Base-by-base conservation (phyloP, 1,139 yeast species). In the Chernovozyma aurita region DNA sequence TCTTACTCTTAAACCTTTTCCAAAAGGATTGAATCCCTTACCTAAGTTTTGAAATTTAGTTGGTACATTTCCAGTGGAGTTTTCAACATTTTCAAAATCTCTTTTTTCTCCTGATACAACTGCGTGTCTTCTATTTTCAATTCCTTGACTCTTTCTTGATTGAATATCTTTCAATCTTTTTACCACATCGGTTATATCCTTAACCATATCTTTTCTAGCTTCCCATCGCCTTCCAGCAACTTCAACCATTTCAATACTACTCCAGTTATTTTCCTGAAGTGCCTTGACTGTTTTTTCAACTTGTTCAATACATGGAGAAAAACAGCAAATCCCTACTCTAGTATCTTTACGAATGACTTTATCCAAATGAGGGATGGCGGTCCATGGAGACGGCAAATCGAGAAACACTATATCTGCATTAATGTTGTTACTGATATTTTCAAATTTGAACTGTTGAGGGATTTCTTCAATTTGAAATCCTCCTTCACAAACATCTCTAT, bases 361-460 rank as follows among this genome's bases (percentile, higher is more conserved):
- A 18, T 69, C 63, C 32, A 92, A 63, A 55, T 85, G 83, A 5
- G 90, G 88, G 39, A 94, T 83, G 9, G 98, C 98, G 20, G 80
- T 80, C 97, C 98, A 92, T 3, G 99, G 98, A 4, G 96, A 82
- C 1, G 99, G 99, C 35, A 94, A 71, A 55, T 94, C 99, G 45
- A 94, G 70, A 52, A 94, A 94, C 0, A 92, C 78, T 2, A 82
- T 80, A 38, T 82, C 80, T 0, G 86, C 95, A 27, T 71, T 58
- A 8, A 81, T 50, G 3, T 51, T 50, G 1, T 57, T 53, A 9
- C 46, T 48, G 3, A 46, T 59, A 32, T 42, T 41, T n/a, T n/a
- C n/a, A 9, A 44, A 35, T 20, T 50, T 55, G 30, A 66, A 65
- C 2, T 50, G 47, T 14, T 59, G 66, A 3, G 69, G 67, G 4